Percentiles rank a stretch among this genome's conserved stretches.
Conservation (phyloP, 345 rosid genomes). For the Euphorbia peplus region DNA sequence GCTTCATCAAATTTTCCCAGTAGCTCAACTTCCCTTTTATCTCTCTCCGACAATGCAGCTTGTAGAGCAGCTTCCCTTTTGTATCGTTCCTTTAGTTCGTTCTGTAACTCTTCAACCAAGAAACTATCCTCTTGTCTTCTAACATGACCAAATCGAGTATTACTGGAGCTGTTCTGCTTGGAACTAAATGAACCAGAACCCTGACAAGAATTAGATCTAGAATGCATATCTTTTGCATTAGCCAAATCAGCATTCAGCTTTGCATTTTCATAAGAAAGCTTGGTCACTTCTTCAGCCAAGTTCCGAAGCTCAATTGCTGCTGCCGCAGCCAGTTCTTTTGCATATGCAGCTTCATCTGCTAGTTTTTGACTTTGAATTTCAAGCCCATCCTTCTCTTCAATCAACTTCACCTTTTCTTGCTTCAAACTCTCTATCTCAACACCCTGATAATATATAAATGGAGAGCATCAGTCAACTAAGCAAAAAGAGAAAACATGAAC, state of each 20-base stretch:
- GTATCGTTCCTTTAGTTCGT: slow-evolving; percentile 38
- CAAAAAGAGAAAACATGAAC: background rate
- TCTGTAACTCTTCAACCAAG: slow-evolving; percentile 43
- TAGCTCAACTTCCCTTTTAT: slow-evolving; percentile 37
- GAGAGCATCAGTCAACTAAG: background rate
- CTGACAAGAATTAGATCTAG: slow-evolving; percentile 33
- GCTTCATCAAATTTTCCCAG: slow-evolving; percentile 47
- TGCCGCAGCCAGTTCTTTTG: slow-evolving; percentile 67
- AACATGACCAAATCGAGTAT: slow-evolving; percentile 20
- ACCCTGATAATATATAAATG: slow-evolving; percentile 36
- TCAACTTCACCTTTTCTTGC: slow-evolving; percentile 45
- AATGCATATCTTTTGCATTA: slow-evolving; percentile 37
- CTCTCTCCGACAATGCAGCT: slow-evolving; percentile 41
- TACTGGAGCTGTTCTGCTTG: slow-evolving; percentile 25
- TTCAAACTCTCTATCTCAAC: slow-evolving; percentile 54
- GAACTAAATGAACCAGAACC: slow-evolving; percentile 28
- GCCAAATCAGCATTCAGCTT: slow-evolving; percentile 49
- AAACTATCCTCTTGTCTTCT: slow-evolving; percentile 30
- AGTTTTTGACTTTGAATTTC: slow-evolving; percentile 47
- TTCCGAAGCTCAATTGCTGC: slow-evolving; percentile 65
- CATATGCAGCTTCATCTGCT: slow-evolving; percentile 68
- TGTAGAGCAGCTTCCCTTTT: slow-evolving; percentile 46
- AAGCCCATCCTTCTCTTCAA: slow-evolving; percentile 57
- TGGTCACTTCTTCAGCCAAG: slow-evolving; percentile 71
- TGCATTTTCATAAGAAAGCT: slow-evolving; percentile 60